phyloP scores from a whole-genome alignment of 2,329 filamentous ascomycete species.

The Aspergillus nomiae region DNA sequence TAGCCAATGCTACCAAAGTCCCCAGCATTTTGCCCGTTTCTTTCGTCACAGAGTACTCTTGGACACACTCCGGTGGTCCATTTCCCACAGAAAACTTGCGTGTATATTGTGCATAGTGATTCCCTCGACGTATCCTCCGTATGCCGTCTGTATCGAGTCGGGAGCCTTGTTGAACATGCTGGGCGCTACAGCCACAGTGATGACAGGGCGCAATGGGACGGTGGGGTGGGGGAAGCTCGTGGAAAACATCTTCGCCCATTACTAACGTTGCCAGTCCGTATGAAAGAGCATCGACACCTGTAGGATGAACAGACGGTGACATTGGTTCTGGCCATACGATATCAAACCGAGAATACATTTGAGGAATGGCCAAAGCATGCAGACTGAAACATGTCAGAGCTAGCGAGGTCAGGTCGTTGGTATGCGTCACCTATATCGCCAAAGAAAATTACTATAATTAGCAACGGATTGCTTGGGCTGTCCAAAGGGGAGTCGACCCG shows the following conservation, averaged over 20 bases:
- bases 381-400: constrained; percentile 77
- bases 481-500: no score
- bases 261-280: constrained; percentile 80
- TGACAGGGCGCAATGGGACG: constrained; percentile 23
- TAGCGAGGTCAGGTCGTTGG: constrained; percentile 77
- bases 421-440: constrained; percentile 67
- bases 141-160: constrained; percentile 5
- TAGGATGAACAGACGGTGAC: constrained; percentile 64
- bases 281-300: constrained; percentile 78
- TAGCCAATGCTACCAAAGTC: constrained; percentile 74
- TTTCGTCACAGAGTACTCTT: constrained; percentile 79
- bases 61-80: constrained; percentile 74
- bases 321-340: constrained; percentile 82
- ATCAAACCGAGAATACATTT: constrained; percentile 83
- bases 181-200: constrained; percentile 32
- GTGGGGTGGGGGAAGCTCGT: constrained; percentile 46
- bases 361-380: constrained; percentile 72
- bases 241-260: constrained; percentile 68
- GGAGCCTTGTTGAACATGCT: constrained; percentile 16
- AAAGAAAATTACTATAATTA: background rate
- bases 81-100: constrained; percentile 85
- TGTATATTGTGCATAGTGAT: constrained; percentile 76
- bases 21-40: constrained; percentile 88
- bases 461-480: background rate
- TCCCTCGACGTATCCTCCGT: constrained; percentile 56